Conservation (phyloP, 2,329 filamentous ascomycete species). For the Apiospora koreana region DNA sequence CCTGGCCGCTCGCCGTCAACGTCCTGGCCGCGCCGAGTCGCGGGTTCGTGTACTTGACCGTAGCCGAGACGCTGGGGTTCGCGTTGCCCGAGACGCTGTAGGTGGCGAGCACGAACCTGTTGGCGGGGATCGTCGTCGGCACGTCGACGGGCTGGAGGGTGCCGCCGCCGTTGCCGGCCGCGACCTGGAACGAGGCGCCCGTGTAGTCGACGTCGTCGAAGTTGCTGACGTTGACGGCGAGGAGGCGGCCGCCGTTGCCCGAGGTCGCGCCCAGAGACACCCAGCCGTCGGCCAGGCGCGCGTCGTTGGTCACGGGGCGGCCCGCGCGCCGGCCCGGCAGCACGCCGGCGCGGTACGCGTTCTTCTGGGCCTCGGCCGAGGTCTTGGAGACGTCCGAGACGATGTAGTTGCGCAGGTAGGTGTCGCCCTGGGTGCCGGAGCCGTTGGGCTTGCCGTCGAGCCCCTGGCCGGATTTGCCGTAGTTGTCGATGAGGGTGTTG, state of each 20-base stretch:
- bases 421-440: background rate
- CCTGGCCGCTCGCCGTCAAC: background rate
- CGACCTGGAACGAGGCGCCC: background rate
- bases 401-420: constrained; percentile 6
- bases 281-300: background rate
- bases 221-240: background rate
- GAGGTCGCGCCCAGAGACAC: background rate
- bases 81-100: background rate
- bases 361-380: background rate
- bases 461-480: background rate
- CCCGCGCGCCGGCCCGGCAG: background rate
- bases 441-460: constrained; percentile 3
- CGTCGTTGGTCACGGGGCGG: background rate
- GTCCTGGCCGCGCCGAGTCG: background rate
- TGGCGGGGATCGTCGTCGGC: background rate
- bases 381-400: background rate
- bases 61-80: background rate
- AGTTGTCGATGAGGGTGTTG: constrained; percentile 6
- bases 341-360: constrained; percentile 4
- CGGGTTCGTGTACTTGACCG: background rate
- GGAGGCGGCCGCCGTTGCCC: background rate
- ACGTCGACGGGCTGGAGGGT: background rate
- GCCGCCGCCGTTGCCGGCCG: background rate
- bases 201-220: constrained; percentile 3
- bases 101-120: background rate